A percentile compares a stretch with the other conserved stretches of the same genome.
Conservation (phyloP, 2,329 filamentous ascomycete genomes). For the Coniella lustricola region DNA sequence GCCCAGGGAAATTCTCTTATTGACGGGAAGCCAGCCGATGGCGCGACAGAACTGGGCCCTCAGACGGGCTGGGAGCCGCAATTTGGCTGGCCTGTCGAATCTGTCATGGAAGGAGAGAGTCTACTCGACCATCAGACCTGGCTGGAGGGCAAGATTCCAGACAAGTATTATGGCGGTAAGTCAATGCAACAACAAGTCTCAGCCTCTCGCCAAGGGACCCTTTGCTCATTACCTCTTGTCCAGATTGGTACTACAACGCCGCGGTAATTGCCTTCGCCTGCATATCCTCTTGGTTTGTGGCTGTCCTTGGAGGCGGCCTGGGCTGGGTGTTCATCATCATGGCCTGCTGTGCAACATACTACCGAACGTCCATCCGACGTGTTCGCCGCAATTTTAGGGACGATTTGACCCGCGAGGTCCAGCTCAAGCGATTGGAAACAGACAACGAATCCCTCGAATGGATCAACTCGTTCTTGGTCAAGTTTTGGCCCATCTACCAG, state of each 20-base stretch:
- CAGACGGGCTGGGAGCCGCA: conserved; percentile 82
- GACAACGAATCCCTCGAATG: conserved; percentile 92
- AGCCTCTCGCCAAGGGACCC: neutral
- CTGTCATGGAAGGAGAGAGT: conserved; percentile 53
- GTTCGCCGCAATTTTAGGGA: conserved; percentile 94
- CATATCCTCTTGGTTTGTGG: conserved; percentile 82
- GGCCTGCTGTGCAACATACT: conserved; percentile 89
- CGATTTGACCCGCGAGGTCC: conserved; percentile 77
- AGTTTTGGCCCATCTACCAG: conserved; percentile 99
- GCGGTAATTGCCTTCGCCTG: conserved; percentile 92
- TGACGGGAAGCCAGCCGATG: conserved; percentile 46
- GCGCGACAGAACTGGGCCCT: conserved; percentile 46
- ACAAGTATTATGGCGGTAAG: conserved; percentile 83
- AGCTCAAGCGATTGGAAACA: conserved; percentile 78
- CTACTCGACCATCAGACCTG: conserved; percentile 83
- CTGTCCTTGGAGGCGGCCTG: conserved; percentile 81
- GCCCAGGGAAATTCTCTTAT: conserved; percentile 39
- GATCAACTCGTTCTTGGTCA: conserved; percentile 98
- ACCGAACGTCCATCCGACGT: conserved; percentile 87
- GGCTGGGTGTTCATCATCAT: conserved; percentile 93
- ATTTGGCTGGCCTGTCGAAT: conserved; percentile 64
- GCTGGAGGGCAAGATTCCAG: conserved; percentile 75
- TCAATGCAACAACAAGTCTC: neutral
- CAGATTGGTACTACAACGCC: conserved; percentile 97
- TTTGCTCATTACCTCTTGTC: conserved; percentile 4